These are phyloP conservation scores for Vachellia collinsii DNA, from an alignment of 306 rosid genomes.

Conservation along the genomic window DNA sequence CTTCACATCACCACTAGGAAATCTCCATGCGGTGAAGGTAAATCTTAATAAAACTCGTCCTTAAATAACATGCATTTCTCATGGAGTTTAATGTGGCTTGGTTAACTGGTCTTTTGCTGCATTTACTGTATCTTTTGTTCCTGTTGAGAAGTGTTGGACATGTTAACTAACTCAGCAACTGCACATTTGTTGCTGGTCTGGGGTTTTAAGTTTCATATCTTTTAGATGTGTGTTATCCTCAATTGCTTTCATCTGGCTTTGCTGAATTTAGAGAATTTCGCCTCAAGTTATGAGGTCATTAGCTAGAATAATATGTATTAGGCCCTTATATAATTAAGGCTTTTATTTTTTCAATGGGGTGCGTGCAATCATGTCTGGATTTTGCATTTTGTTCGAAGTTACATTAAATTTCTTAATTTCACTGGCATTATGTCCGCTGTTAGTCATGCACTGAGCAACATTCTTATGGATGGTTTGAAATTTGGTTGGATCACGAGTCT, in stretches of 20 bases:
- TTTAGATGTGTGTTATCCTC: not conserved
- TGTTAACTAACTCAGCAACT: not conserved
- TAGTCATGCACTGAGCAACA: not conserved
- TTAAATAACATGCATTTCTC: not conserved
- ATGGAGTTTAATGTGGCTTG: not conserved
- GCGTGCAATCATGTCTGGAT: not conserved
- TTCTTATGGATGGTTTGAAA: not conserved
- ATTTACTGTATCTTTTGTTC: not conserved
- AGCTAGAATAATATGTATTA: not conserved
- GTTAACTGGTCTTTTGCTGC: not conserved
- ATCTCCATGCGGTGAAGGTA: conserved; percentile 97
- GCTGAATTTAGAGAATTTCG: not conserved
- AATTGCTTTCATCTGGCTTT: too few relatives aligned
- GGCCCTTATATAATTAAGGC: not conserved
- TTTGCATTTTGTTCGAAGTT: not conserved
- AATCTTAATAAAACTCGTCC: not conserved
- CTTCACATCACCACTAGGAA: conserved; percentile 80
- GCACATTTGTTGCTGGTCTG: not conserved
- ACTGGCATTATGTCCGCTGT: not conserved
- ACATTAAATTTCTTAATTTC: not conserved
- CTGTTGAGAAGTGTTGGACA: not conserved
- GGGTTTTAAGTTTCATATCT: not conserved
- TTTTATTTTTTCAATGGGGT: not conserved
- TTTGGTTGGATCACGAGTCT: not conserved
- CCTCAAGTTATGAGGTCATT: not conserved